These are phyloP conservation scores for Shiraia bambusicola DNA, from an alignment of 2,329 filamentous ascomycete species.

Conservation along the genomic window DNA sequence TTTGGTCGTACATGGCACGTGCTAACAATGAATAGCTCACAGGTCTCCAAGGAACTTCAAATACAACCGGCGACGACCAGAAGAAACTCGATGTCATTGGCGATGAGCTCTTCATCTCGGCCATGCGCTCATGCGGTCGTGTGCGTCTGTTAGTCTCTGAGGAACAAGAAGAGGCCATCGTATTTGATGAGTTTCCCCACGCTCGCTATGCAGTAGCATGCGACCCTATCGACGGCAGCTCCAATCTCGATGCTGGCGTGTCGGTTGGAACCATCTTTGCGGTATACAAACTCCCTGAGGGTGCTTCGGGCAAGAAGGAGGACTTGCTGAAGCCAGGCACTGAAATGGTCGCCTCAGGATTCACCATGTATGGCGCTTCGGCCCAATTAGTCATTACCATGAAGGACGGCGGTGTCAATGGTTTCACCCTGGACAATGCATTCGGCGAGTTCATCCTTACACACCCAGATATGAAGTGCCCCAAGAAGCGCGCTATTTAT, in stretches of 20 bases:
- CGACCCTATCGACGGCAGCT: constrained; percentile 96
- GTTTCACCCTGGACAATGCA: constrained; percentile 95
- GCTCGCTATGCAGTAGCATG: constrained; percentile 93
- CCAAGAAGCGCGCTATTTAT: constrained; percentile 81
- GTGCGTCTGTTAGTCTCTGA: constrained; percentile 94
- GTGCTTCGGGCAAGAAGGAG: constrained; percentile 71
- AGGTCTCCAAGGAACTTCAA: constrained; percentile 90
- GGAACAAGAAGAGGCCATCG: constrained; percentile 91
- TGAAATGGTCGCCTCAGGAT: constrained; percentile 90
- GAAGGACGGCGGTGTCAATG: constrained; percentile 88
- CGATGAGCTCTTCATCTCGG: constrained; percentile 94
- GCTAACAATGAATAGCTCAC: constrained; percentile 59
- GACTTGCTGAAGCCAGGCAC: constrained; percentile 88
- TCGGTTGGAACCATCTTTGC: constrained; percentile 97
- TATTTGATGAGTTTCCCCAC: constrained; percentile 72
- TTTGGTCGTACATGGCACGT: not conserved
- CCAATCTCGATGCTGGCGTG: constrained; percentile 95
- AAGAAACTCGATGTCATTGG: constrained; percentile 99
- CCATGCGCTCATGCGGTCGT: constrained; percentile 90
- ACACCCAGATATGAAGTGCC: constrained; percentile 90
- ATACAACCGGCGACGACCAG: constrained; percentile 95
- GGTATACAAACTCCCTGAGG: constrained; percentile 84
- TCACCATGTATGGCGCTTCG: constrained; percentile 99
- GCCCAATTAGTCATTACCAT: constrained; percentile 96
- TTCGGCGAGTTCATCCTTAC: constrained; percentile 98